A percentile compares a stretch with the other conserved stretches of the same genome.
These are phyloP conservation scores for Candida glucosophila DNA, from an alignment of 1,139 yeast genomes.

Conservation along the genomic window DNA sequence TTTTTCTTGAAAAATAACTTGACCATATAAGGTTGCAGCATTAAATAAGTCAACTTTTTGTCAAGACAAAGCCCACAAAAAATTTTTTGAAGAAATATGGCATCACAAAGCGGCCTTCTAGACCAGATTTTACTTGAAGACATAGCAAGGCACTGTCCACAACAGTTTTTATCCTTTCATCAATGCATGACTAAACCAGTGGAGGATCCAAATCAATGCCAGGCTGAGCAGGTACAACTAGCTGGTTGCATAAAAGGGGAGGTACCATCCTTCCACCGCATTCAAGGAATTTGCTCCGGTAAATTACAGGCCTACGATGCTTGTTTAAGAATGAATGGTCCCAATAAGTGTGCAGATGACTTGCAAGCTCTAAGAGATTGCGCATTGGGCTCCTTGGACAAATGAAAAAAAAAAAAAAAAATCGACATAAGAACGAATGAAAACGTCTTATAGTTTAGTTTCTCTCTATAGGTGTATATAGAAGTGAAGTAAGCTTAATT, in stretches of 20 bases:
- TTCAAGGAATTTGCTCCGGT: conserved; percentile 49
- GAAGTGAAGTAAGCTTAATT: too few relatives aligned
- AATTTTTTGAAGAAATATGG: too few relatives aligned
- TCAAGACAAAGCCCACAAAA: too few relatives aligned
- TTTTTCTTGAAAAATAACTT: too few relatives aligned
- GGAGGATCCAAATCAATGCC: conserved; percentile 40
- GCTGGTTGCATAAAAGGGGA: conserved; percentile 48
- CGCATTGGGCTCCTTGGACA: conserved; percentile 20
- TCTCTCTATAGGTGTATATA: conserved; percentile 1
- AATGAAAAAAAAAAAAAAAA: too few relatives aligned
- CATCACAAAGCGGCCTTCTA: conserved; percentile 15
- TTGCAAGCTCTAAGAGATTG: conserved; percentile 26
- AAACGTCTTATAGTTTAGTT: too few relatives aligned
- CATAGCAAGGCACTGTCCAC: conserved; percentile 60
- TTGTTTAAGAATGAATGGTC: conserved; percentile 38
- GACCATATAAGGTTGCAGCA: too few relatives aligned
- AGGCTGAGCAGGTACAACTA: conserved; percentile 40
- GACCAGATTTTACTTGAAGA: conserved; percentile 27
- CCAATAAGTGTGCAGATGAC: conserved; percentile 30
- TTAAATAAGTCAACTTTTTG: too few relatives aligned
- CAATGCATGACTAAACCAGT: conserved; percentile 47
- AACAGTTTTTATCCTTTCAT: conserved; percentile 55
- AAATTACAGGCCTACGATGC: conserved; percentile 52
- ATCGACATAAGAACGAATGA: too few relatives aligned
- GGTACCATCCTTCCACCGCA: conserved; percentile 59